Conservation (phyloP, 805 yeast species). For the Schwanniomyces polymorphus region DNA sequence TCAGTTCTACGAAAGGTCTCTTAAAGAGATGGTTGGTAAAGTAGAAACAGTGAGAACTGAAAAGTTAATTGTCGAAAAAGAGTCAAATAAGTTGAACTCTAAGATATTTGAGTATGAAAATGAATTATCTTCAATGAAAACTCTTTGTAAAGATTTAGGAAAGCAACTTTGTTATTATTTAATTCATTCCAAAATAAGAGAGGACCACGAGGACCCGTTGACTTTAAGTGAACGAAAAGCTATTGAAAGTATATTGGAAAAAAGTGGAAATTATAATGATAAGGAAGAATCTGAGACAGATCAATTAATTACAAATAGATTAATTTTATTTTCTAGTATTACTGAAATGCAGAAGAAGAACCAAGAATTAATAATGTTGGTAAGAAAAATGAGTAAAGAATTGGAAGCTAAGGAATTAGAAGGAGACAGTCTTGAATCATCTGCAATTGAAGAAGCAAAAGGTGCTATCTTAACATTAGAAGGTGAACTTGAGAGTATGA, state of each 20-base stretch:
- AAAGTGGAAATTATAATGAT: conserved; percentile 28
- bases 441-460: conserved; percentile 61
- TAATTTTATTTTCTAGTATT: conserved; percentile 68
- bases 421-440: conserved; percentile 40
- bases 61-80: conserved; percentile 43
- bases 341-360: conserved; percentile 73
- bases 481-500: conserved; percentile 53
- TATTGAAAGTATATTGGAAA: conserved; percentile 53
- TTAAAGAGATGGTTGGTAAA: conserved; percentile 50
- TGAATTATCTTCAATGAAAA: conserved; percentile 50
- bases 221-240: conserved; percentile 64
- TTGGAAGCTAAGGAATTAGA: conserved; percentile 64
- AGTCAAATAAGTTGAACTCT: conserved; percentile 30
- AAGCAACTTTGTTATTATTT: conserved; percentile 78
- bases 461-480: conserved; percentile 66
- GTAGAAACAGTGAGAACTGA: conserved; percentile 56
- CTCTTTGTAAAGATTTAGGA: conserved; percentile 70
- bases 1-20: conserved; percentile 55
- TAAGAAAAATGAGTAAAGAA: conserved; percentile 69
- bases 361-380: conserved; percentile 64
- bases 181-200: conserved; percentile 61
- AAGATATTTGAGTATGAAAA: conserved; percentile 42
- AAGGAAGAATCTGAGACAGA: conserved; percentile 65
- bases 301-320: conserved; percentile 64
- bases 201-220: conserved; percentile 59